Evolutionary conservation across 768 basidiomycete genomes (phyloP).

Genomic region (Hypsizygus marmoreus): DNA sequence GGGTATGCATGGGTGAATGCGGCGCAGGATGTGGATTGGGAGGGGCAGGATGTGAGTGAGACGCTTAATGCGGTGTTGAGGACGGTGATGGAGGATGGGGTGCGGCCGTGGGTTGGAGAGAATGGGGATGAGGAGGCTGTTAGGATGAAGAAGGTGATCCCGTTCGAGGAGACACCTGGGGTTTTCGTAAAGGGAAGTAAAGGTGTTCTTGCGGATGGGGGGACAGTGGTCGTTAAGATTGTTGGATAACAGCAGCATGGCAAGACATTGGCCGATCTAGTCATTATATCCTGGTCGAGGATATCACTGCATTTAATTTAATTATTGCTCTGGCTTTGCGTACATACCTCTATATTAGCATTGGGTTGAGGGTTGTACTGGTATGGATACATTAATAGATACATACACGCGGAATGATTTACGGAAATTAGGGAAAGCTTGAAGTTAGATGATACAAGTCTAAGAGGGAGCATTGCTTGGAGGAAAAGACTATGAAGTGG

Average conservation of each 20-base stretch:
- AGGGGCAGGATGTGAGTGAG: slow-evolving; percentile 71
- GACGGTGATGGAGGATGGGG: slow-evolving; percentile 24
- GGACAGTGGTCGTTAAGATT: slow-evolving; percentile 46
- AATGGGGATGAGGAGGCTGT: slow-evolving; percentile 2
- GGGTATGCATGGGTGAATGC: slow-evolving; percentile 84
- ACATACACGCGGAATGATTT: slow-evolving; percentile 3
- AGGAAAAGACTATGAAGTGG: slow-evolving; percentile 26
- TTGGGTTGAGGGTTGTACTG: too few relatives aligned
- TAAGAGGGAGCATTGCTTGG: too few relatives aligned
- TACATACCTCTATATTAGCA: too few relatives aligned
- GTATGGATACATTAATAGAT: neutral
- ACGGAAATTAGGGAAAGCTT: too few relatives aligned
- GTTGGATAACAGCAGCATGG: slow-evolving; percentile 39
- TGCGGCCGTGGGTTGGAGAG: slow-evolving; percentile 20
- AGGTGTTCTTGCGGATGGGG: slow-evolving; percentile 40
- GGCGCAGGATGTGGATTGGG: slow-evolving; percentile 81
- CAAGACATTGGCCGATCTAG: too few relatives aligned
- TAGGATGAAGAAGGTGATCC: slow-evolving; percentile 35
- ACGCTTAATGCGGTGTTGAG: slow-evolving; percentile 42
- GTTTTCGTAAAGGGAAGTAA: slow-evolving; percentile 42
- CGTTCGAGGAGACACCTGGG: slow-evolving; percentile 57
- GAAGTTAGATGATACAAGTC: too few relatives aligned
- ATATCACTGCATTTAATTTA: too few relatives aligned
- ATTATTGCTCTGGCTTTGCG: too few relatives aligned
- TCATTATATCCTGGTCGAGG: too few relatives aligned